Conservation (phyloP, 2,329 filamentous ascomycete genomes). For the Apiospora rasikravindrae region DNA sequence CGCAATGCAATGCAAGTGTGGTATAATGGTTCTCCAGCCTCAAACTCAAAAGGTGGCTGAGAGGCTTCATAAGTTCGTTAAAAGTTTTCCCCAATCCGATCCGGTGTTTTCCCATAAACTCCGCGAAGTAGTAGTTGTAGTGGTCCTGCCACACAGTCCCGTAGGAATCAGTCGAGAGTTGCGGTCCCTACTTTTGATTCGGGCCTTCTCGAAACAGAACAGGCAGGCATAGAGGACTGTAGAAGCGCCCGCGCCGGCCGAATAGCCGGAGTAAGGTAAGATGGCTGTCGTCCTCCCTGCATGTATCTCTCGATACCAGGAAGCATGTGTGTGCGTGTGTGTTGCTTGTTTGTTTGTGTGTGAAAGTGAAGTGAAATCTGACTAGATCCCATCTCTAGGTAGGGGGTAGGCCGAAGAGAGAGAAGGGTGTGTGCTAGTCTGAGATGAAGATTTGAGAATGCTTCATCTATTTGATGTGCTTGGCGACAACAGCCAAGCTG, state of each 20-base stretch:
- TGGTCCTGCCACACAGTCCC: slow-evolving; percentile 15
- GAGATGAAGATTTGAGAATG: not conserved
- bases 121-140: not conserved
- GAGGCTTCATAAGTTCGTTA: slow-evolving; percentile 15
- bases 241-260: slow-evolving; percentile 4
- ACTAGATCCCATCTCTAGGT: not conserved
- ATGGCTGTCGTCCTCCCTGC: not conserved
- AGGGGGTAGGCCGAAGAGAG: not conserved
- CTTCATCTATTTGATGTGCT: slow-evolving; percentile 11
- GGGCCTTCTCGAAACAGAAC: slow-evolving; percentile 11
- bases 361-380: not conserved
- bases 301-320: slow-evolving; percentile 3
- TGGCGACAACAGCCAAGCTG: not conserved
- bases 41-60: slow-evolving; percentile 8
- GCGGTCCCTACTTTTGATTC: not conserved
- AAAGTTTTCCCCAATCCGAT: slow-evolving; percentile 1
- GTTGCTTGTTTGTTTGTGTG: not conserved
- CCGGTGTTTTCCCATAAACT: slow-evolving; percentile 14
- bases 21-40: slow-evolving; percentile 1
- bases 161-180: slow-evolving; percentile 10
- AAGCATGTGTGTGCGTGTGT: slow-evolving; percentile 1
- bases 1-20: slow-evolving; percentile 14
- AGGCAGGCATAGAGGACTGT: slow-evolving; percentile 9
- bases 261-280: slow-evolving; percentile 4
- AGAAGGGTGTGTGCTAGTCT: not conserved